Evolutionary conservation across 164 flowering plant species (phyloP), one percentile per base, ranked within the genome.

Genomic region (Piper longum): DNA sequence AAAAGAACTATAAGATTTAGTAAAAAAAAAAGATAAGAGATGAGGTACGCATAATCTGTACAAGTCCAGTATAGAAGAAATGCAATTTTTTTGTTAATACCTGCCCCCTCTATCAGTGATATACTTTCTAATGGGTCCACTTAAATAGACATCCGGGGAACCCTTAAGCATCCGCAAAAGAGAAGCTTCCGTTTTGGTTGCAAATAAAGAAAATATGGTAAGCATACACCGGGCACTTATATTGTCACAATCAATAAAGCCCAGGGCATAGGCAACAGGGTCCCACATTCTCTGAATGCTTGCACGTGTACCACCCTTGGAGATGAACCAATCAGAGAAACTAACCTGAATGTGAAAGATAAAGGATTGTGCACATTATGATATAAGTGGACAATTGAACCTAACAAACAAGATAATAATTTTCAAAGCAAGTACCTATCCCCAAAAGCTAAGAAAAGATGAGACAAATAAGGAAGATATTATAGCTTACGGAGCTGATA

Each of bases 221-320:
- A 93, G 96, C 99, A 93, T 93, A 74, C 99, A 93, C 42, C 99
- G 92, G 57, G 99, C 99, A 71, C 99, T 93, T 59, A 93, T 93
- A 65, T 90, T 90, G 68, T 93, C 98, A 77, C 98, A 93, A 72
- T 93, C 95, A 67, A 93, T 93, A 75, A 93, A 93, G 57, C 98
- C 98, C 54, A 93, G 85, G 59, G 98, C 98, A 78, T 89, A 93
- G 54, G 98, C 98, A 75, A 93, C 97, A 63, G 98, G 97, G 72
- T 93, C 98, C 98, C 98, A 93, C 97, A 93, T 82, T 77, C 92
- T 85, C 80, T 86, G 88, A 71, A 93, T 90, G 66, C 98, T 93
- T 59, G 51, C 63, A 41, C 98, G 95, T 61, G 98, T 90, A 55
- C 98, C 98, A 57, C 98, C 98, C 76, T 85, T 90, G 60, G 98